phyloP scores from a whole-genome alignment of 345 rosid species.

The Raphanus raphanistrum region DNA sequence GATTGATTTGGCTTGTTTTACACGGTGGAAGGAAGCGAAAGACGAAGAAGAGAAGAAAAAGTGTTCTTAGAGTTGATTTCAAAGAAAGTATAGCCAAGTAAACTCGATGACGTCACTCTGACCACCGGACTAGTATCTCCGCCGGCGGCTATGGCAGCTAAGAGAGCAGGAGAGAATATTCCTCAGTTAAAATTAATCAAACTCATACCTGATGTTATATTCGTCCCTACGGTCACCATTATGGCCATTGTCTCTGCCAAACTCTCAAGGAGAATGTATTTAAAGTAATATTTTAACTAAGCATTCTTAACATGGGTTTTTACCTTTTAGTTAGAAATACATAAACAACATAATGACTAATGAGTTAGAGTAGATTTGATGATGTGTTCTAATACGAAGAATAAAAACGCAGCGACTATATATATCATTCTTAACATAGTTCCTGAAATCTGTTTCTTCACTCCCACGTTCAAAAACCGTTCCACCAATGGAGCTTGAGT shows the following conservation, averaged over 20 bases:
- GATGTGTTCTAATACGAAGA: slow-evolving; percentile 16
- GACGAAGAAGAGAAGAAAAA: slow-evolving; percentile 38
- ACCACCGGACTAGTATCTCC: slow-evolving; percentile 64
- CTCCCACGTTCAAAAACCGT: neutral
- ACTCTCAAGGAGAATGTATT: slow-evolving; percentile 63
- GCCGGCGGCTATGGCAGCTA: slow-evolving; percentile 86
- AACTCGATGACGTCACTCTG: slow-evolving; percentile 59
- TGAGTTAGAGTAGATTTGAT: slow-evolving; percentile 7
- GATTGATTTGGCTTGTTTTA: slow-evolving; percentile 45
- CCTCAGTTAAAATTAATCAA: slow-evolving; percentile 66
- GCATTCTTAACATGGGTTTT: neutral
- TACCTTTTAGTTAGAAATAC: neutral
- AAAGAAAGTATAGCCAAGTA: slow-evolving; percentile 45
- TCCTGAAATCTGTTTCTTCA: neutral
- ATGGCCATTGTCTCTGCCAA: slow-evolving; percentile 65
- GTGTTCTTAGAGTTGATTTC: slow-evolving; percentile 50
- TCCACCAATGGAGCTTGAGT: neutral
- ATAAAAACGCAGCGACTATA: neutral
- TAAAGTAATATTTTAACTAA: slow-evolving; percentile 12
- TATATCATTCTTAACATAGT: no score
- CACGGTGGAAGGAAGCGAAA: slow-evolving; percentile 42
- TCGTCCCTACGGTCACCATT: slow-evolving; percentile 69
- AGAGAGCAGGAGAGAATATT: slow-evolving; percentile 77
- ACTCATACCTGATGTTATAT: slow-evolving; percentile 71
- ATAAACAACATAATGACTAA: slow-evolving; percentile 28